Base-by-base conservation (phyloP, 352 stramenopile genomes). In the Phytophthora europaea region DNA sequence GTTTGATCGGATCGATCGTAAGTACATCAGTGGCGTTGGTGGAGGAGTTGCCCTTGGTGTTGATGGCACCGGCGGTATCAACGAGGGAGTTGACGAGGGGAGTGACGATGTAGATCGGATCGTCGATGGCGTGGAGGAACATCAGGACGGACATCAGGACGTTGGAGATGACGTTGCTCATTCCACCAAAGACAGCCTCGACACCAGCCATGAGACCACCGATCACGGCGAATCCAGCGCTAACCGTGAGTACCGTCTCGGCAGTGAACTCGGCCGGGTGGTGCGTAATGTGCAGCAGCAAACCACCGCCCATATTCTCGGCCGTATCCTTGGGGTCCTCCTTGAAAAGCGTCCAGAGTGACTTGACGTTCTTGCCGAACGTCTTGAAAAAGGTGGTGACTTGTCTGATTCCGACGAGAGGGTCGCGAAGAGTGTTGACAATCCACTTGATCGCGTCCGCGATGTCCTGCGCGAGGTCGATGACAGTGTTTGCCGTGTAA, bases 81-180 rank as follows among this genome's bases (percentile, higher is more conserved):
- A 78, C 60, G 38, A 78, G 64, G 4, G 66, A 74, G 3, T 48
- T 75, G 55, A 78, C 33, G 12, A 78, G 67, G 3, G 72, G 72
- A 3, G 71, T 78, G 34, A 78, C 65, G 22, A 77, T 31, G 28
- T 31, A 31, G 28, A 78, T 70, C n/a, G 71, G 72, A 22, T 78
- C 71, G 40, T 78, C 72, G 26, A 78, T 75, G 6, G 62, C 58
- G 40, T 78, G 71, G 18, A 78, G 66, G 34, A 78, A 78, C 54
- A 78, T 63, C 2, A 78, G 61, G 9, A 74, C 71, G 10, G 65
- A 72, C 36, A 78, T 26, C 10, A 78, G 48, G 1, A 70, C 48
- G 2, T 54, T 63, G 5, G 71, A 75, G 15, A 73, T 54, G 1
- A 22, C 9, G 23, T 64, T 70, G 65, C 66, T 78, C 65, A 78